Conservation (phyloP, 768 basidiomycete genomes). For the Pulveroboletus sp. region DNA sequence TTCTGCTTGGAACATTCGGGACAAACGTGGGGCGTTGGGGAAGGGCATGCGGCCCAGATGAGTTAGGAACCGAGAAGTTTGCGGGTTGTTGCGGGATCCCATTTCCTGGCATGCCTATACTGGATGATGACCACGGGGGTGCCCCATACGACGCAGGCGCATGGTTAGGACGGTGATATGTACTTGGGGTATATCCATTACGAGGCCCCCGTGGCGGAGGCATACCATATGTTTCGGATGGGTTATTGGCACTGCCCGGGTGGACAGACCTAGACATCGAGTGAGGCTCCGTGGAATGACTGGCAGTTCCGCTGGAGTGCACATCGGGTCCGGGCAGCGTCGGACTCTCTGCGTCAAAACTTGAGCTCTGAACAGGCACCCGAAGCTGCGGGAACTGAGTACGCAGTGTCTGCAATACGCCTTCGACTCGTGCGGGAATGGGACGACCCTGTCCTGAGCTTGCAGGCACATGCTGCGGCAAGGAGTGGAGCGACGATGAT, state of each 20-base stretch:
- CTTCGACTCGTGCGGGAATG: slow-evolving; percentile 9
- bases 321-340: not conserved
- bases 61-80: not conserved
- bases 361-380: not conserved
- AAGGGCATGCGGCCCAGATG: slow-evolving; percentile 3
- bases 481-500: not conserved
- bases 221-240: slow-evolving; percentile 8
- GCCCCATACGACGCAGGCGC: not conserved
- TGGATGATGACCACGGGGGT: slow-evolving; percentile 1
- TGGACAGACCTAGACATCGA: not conserved
- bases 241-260: not conserved
- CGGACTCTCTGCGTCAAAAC: not conserved
- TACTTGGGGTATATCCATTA: not conserved
- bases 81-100: not conserved
- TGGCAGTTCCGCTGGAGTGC: not conserved
- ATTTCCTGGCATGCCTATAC: slow-evolving; percentile 3
- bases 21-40: slow-evolving; percentile 15
- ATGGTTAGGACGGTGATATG: not conserved
- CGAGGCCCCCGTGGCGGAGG: not conserved
- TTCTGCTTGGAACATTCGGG: not conserved
- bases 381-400: slow-evolving; percentile 14
- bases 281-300: not conserved
- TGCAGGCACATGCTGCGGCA: not conserved
- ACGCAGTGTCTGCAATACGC: slow-evolving; percentile 15
- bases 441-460: slow-evolving; percentile 3